Conservation (phyloP, 1,284 basidiomycete species). For the Ganoderma meredithae region DNA sequence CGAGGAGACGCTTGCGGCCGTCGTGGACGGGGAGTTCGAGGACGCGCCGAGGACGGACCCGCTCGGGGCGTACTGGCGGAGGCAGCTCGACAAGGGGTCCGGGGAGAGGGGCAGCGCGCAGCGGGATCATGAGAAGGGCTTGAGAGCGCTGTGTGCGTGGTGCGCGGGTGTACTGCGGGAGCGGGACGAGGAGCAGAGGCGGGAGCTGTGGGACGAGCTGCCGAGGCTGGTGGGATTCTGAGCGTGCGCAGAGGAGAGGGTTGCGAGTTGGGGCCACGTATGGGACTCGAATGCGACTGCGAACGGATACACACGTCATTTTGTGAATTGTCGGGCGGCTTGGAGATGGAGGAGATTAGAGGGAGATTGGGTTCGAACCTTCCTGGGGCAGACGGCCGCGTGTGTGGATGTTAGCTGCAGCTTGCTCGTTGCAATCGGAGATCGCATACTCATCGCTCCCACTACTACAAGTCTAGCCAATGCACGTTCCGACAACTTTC, state of each 20-base stretch:
- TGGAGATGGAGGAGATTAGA: not conserved
- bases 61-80: not conserved
- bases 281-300: no score
- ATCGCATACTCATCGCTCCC: not conserved
- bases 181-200: conserved; percentile 2
- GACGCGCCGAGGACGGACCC: not conserved
- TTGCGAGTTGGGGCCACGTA: no score
- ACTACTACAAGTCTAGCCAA: not conserved
- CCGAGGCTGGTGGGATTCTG: not conserved
- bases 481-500: not conserved
- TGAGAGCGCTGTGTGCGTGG: not conserved
- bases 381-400: not conserved
- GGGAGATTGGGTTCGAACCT: not conserved
- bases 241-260: no score
- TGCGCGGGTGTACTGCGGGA: not conserved
- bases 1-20: not conserved
- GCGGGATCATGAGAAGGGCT: not conserved
- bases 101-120: not conserved
- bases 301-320: not conserved
- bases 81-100: not conserved
- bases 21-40: not conserved
- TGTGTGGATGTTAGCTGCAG: not conserved
- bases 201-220: conserved; percentile 7
- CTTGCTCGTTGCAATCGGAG: not conserved
- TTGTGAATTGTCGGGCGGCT: not conserved